Base-by-base conservation (phyloP, 768 basidiomycete species). In the Lyophyllum shimeji region DNA sequence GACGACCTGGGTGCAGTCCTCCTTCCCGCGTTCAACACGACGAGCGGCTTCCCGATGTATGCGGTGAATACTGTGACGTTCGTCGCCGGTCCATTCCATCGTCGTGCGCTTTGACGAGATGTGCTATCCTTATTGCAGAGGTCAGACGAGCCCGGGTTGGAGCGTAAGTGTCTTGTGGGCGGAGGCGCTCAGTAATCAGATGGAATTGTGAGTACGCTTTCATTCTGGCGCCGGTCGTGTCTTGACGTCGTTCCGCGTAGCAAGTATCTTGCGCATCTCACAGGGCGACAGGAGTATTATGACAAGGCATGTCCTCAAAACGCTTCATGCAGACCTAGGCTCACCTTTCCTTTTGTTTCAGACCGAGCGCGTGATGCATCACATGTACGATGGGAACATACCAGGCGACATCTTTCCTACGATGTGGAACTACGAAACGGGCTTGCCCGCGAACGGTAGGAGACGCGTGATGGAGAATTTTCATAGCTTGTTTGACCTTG, bases 181-280 rank as follows among this genome's bases (percentile, higher is more conserved):
- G 8, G 76, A 76, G 60, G 72, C 72, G 1, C 60, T 75, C 27
- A 86, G 82, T 54, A 81, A 86, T 57, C 87, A 90, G 66, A 71
- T 91, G 56, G 89, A 91, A 73, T 85, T 69, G 77, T 77, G 46
- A 57, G 74, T 67, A 42, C 37, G 23, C 8, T 48, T 2, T 27
- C 17, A 27, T 12, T 44, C 45, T 50, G 21, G 44, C n/a, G 5
- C 2, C 15, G 39, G 18, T n/a, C n/a, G 17, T 31, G 53, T 55
- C 31, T 55, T 31, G 13, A 17, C 55, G 61, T 58, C 4, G 48
- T 60, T 8, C 3, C 18, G 25, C 3, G 62, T 73, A 69, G 90
- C 81, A 53, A 93, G 87, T 93, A 92, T 60, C 78, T 94, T 0
- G 88, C 88, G 2, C 83, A 89, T 65, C 66, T 88, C 2, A 93